These are phyloP conservation scores for Amanita rimosa DNA, from an alignment of 768 basidiomycete species.

Conservation along the genomic window DNA sequence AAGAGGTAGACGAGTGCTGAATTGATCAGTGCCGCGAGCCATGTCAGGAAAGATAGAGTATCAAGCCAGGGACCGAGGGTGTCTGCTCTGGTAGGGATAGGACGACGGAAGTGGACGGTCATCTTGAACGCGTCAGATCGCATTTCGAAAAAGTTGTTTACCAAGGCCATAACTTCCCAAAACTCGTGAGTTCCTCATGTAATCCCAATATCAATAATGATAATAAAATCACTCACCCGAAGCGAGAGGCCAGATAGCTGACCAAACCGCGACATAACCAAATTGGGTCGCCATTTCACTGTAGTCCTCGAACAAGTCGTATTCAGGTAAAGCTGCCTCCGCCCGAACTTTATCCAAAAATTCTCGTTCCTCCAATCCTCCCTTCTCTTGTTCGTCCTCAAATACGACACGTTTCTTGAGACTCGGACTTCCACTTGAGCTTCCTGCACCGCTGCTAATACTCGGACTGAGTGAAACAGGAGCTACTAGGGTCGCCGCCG, in stretches of 20 bases:
- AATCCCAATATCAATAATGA: not conserved
- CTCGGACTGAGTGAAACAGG: not conserved
- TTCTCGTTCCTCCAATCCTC: slow-evolving; percentile 55
- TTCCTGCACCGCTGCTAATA: slow-evolving; percentile 10
- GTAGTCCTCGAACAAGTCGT: slow-evolving; percentile 80
- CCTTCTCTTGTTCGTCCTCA: slow-evolving; percentile 51
- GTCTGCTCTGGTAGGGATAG: slow-evolving; percentile 79
- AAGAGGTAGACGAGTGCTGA: slow-evolving; percentile 89
- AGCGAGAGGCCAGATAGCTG: slow-evolving; percentile 88
- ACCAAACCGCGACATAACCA: slow-evolving; percentile 89
- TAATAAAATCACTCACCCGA: slow-evolving; percentile 35
- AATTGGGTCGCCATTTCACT: slow-evolving; percentile 96
- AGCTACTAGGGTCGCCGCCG: slow-evolving; percentile 13
- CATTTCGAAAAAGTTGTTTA: slow-evolving; percentile 90
- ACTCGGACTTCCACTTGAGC: slow-evolving; percentile 9
- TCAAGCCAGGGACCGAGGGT: slow-evolving; percentile 95
- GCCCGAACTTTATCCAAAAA: slow-evolving; percentile 71
- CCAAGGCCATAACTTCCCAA: slow-evolving; percentile 55
- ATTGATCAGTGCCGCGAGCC: slow-evolving; percentile 83
- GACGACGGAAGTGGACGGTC: slow-evolving; percentile 70
- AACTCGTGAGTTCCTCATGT: not conserved
- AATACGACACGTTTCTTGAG: slow-evolving; percentile 62
- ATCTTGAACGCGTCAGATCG: slow-evolving; percentile 96
- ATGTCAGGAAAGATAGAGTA: slow-evolving; percentile 76
- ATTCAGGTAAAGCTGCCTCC: slow-evolving; percentile 73